Base-by-base conservation (phyloP, 225 moss, liverwort and hornwort genomes). In the Bryum argenteum region DNA sequence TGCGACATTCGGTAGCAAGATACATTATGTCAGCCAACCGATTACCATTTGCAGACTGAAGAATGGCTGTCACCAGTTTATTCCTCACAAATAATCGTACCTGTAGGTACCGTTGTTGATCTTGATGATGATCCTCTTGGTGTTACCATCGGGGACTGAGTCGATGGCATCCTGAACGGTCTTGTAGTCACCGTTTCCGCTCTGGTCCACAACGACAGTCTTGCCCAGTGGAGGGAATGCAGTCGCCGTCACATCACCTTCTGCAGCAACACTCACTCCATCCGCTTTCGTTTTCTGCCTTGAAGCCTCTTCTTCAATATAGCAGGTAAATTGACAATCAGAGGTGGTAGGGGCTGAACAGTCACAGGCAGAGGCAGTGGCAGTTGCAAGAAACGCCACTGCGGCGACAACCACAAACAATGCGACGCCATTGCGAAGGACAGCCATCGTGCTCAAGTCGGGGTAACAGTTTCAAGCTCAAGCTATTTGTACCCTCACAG, bases 101-200 rank as follows among this genome's bases (percentile, higher is more conserved):
- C 81, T 73, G 80, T 89, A 91, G 0, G 71, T 58, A 0, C 93
- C 87, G 11, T 83, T 59, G 3, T 57, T 79, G 61, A 93, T 76
- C 28, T 63, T 41, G 20, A 93, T 82, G 57, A 70, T 85, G 60
- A 89, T 55, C 6, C 84, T 82, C 9, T 62, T 11, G 6, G 56
- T 82, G 63, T 90, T 89, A 20, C 76, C 59, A 2, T 17, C 9
- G 4, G 57, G n/a, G 9, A 93, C 72, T 52, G 89, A 85, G 39
- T 93, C 22, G 19, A 91, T 63, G 2, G 89, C 91, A 14, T 47
- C 69, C 53, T 82, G 79, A 22, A 90, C 51, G 0, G 78, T 90
- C 50, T 23, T 66, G 74, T 42, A 93, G 18, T 85, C 47, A 0
- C 82, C 87, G 1, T 45, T 48, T 5, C 88, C 82, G 9, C 60